These are phyloP conservation scores for Drechmeria coniospora DNA, from an alignment of 2,329 filamentous ascomycete genomes.

Conservation along the genomic window DNA sequence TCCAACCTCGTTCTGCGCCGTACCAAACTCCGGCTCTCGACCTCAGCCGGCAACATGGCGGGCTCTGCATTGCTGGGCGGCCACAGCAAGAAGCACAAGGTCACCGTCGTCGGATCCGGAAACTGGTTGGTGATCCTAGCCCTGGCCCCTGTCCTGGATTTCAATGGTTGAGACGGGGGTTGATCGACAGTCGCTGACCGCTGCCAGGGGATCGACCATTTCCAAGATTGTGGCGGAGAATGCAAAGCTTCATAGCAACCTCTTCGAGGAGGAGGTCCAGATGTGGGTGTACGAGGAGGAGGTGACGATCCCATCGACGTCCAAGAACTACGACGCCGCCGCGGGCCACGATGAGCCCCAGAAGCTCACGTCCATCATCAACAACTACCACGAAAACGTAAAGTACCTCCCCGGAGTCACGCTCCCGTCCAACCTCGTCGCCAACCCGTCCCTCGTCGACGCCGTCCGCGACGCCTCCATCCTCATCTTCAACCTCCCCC, in stretches of 20 bases:
- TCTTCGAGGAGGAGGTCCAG: constrained; percentile 82
- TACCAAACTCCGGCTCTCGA: neutral
- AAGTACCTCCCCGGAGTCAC: constrained; percentile 90
- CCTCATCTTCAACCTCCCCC: constrained; percentile 88
- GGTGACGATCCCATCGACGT: constrained; percentile 55
- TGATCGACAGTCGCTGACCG: neutral
- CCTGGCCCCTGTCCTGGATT: too few relatives aligned
- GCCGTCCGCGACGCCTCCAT: constrained; percentile 75
- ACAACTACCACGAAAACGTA: constrained; percentile 84
- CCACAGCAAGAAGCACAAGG: constrained; percentile 66
- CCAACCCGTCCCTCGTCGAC: constrained; percentile 66
- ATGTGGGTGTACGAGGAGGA: constrained; percentile 99
- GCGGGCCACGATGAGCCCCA: constrained; percentile 51
- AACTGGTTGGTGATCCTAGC: constrained; percentile 55
- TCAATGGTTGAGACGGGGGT: too few relatives aligned
- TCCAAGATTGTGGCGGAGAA: constrained; percentile 95
- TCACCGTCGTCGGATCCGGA: constrained; percentile 85
- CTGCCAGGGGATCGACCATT: constrained; percentile 76
- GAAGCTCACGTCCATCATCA: constrained; percentile 86
- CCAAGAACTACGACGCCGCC: constrained; percentile 53
- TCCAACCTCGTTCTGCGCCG: constrained; percentile 7
- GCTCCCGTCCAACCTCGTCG: constrained; percentile 69
- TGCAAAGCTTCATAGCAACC: constrained; percentile 55
- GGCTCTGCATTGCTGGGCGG: constrained; percentile 23
- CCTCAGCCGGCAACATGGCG: constrained; percentile 17